Evolutionary conservation across 1,284 basidiomycete species (phyloP).

Genomic region (Heimioporus retisporus): DNA sequence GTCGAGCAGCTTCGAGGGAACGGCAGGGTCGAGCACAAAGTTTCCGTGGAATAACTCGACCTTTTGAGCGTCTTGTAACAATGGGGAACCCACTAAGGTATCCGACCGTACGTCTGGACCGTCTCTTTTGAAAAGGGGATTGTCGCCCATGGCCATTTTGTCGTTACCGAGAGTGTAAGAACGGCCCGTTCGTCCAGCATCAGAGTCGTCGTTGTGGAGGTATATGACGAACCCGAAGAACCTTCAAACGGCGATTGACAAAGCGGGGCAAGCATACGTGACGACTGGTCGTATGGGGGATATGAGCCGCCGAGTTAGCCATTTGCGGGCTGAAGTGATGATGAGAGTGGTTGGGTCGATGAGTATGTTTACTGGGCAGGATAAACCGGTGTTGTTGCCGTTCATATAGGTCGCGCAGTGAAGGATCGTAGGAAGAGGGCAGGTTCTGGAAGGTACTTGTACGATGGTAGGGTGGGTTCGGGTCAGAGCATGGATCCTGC

Average conservation of each 20-base stretch:
- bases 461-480: constrained; percentile 34
- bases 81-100: constrained; percentile 88
- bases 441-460: constrained; percentile 34
- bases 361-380: constrained; percentile 33
- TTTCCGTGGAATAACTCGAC: constrained; percentile 93
- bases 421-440: constrained; percentile 30
- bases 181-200: no score
- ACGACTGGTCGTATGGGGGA: constrained; percentile 35
- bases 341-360: constrained; percentile 13
- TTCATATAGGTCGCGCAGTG: constrained; percentile 29
- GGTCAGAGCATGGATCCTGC: no score
- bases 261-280: no score
- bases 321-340: constrained; percentile 37
- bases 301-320: constrained; percentile 36
- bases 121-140: no score
- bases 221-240: no score
- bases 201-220: no score
- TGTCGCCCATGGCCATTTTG: no score
- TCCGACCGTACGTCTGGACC: constrained; percentile 70
- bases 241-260: no score
- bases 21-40: constrained; percentile 88
- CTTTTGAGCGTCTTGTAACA: constrained; percentile 94
- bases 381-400: constrained; percentile 39
- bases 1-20: constrained; percentile 87
- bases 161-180: no score